Percentiles rank a stretch among this genome's conserved stretches.
Conservation (phyloP, 306 rosid species). For the Medicago ruthenica region DNA sequence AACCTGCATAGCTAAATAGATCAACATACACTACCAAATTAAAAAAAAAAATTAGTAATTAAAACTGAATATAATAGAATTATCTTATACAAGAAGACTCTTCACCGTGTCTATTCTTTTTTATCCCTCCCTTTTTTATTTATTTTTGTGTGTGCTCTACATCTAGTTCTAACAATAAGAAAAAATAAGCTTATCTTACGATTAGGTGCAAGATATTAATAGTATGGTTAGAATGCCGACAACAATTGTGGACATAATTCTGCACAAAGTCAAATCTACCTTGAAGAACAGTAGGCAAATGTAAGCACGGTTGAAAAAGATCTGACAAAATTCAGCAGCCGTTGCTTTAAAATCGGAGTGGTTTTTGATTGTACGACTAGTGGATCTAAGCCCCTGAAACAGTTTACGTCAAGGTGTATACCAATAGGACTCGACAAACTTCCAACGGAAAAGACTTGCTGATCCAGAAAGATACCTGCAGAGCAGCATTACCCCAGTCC, state of each 20-base stretch:
- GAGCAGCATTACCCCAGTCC: slow-evolving; percentile 78
- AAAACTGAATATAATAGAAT: slow-evolving; percentile 17
- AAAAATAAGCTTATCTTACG: neutral
- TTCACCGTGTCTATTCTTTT: neutral
- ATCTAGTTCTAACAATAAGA: slow-evolving; percentile 25
- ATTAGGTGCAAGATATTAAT: slow-evolving; percentile 24
- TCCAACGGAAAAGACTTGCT: slow-evolving; percentile 28
- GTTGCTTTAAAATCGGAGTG: slow-evolving; percentile 74
- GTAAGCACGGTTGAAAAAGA: slow-evolving; percentile 89
- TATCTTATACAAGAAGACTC: slow-evolving; percentile 13
- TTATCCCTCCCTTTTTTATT: neutral
- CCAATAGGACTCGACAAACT: slow-evolving; percentile 36
- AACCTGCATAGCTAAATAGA: slow-evolving; percentile 28
- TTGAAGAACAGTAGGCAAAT: slow-evolving; percentile 87
- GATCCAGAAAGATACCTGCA: slow-evolving; percentile 72
- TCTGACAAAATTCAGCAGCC: slow-evolving; percentile 71
- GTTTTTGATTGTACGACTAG: slow-evolving; percentile 71
- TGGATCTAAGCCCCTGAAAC: slow-evolving; percentile 85
- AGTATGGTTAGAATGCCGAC: slow-evolving; percentile 17
- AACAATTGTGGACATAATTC: neutral
- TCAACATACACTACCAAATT: slow-evolving; percentile 12
- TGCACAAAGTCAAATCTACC: slow-evolving; percentile 56
- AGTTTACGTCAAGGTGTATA: slow-evolving; percentile 35
- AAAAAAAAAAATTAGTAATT: slow-evolving; percentile 1
- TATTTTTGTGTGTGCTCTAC: neutral